These are phyloP conservation scores for Melianthus villosus DNA, from an alignment of 441 rosid species.

Conservation along the genomic window DNA sequence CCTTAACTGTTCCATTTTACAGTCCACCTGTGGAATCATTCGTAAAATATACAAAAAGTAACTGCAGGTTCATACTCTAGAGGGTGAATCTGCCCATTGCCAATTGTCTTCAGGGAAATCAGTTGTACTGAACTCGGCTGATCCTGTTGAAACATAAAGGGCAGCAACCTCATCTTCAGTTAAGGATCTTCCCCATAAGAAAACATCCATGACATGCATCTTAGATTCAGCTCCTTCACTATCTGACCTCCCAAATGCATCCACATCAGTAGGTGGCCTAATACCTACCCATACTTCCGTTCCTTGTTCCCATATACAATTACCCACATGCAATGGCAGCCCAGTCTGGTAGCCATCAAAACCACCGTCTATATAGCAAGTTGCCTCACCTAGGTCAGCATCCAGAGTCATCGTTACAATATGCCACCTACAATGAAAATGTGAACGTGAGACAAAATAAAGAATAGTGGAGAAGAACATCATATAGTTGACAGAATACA, in stretches of 20 bases:
- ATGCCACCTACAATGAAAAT: slow-evolving; percentile 72
- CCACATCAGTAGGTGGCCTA: slow-evolving; percentile 85
- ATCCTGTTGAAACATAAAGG: slow-evolving; percentile 65
- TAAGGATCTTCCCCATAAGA: slow-evolving; percentile 95
- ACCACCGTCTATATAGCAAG: slow-evolving; percentile 94
- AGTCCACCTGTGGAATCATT: too few species aligned
- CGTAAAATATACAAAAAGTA: slow-evolving; percentile 3
- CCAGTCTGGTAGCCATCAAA: slow-evolving; percentile 86
- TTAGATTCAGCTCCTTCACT: slow-evolving; percentile 99
- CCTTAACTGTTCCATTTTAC: too few species aligned
- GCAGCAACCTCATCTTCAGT: slow-evolving; percentile 86
- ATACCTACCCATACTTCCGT: slow-evolving; percentile 92
- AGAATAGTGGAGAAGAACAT: slow-evolving; percentile 2
- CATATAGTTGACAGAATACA: too few species aligned
- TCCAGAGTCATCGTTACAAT: slow-evolving; percentile 92
- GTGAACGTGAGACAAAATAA: slow-evolving; percentile 7
- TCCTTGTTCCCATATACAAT: slow-evolving; percentile 78
- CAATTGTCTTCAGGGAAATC: slow-evolving; percentile 89
- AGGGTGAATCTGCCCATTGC: slow-evolving; percentile 98
- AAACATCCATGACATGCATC: slow-evolving; percentile 99
- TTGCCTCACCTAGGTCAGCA: slow-evolving; percentile 90
- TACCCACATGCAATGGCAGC: slow-evolving; percentile 48
- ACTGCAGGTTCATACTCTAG: slow-evolving; percentile 47
- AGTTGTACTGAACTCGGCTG: slow-evolving; percentile 54
- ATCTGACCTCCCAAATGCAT: slow-evolving; percentile 97